These are phyloP conservation scores for Tagetes patula DNA, from an alignment of 129 eudicot species.

Conservation along the genomic window DNA sequence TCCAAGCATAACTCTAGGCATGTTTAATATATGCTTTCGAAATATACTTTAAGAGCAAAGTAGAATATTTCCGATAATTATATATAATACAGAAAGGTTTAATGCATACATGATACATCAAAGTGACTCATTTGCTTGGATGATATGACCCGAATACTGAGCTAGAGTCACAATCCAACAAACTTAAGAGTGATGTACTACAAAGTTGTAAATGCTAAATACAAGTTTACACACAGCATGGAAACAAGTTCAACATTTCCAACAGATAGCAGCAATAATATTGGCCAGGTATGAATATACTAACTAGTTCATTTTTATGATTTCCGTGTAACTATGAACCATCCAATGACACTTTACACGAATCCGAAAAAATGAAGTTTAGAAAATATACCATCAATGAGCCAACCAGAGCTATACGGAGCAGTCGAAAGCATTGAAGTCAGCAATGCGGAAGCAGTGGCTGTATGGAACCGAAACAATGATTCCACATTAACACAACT, in stretches of 20 bases:
- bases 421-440: slow-evolving; percentile 80
- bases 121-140: slow-evolving; percentile 4
- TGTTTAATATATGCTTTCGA: background rate
- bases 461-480: slow-evolving; percentile 70
- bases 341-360: background rate
- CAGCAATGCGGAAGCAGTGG: slow-evolving; percentile 82
- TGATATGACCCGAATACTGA: background rate
- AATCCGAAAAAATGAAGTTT: background rate
- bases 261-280: slow-evolving; percentile 4
- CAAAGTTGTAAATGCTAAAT: slow-evolving; percentile 4
- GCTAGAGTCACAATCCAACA: background rate
- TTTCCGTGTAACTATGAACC: background rate
- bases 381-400: slow-evolving; percentile 55
- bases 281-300: background rate
- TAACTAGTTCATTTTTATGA: background rate
- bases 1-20: background rate
- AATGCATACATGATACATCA: background rate
- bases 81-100: background rate
- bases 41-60: background rate
- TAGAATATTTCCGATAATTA: background rate
- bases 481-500: slow-evolving; percentile 50
- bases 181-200: background rate
- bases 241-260: slow-evolving; percentile 3
- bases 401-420: slow-evolving; percentile 63
- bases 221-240: slow-evolving; percentile 16